A percentile compares a stretch with the other conserved stretches of the same genome.
Conservation (phyloP, 1,284 basidiomycete genomes). For the Erythrobasidium hasegawianum region DNA sequence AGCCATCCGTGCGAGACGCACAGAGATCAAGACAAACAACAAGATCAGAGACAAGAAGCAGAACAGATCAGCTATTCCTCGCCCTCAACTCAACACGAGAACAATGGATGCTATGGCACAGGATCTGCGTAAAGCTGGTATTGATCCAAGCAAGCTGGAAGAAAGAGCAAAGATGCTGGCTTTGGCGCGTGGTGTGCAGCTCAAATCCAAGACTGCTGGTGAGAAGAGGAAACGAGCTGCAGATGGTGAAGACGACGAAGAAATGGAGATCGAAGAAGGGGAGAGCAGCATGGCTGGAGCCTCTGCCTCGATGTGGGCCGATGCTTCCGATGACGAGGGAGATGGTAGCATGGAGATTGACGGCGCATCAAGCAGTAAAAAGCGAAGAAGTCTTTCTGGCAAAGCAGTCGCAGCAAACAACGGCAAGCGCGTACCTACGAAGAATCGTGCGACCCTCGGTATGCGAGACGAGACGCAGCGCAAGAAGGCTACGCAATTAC, state of each 20-base stretch:
- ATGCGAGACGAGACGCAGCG: constrained; percentile 73
- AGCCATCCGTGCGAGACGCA: constrained; percentile 62
- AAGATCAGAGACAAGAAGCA: constrained; percentile 77
- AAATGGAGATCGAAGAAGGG: constrained; percentile 56
- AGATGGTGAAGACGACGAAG: constrained; percentile 60
- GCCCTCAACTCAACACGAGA: constrained; percentile 68
- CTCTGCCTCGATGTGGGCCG: constrained; percentile 22
- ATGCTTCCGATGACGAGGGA: constrained; percentile 59
- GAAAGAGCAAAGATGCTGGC: constrained; percentile 80
- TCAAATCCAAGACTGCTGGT: constrained; percentile 52
- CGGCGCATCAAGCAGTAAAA: constrained; percentile 44
- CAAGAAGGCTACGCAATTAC: constrained; percentile 70
- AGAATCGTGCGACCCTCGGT: constrained; percentile 72
- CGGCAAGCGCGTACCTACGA: constrained; percentile 59
- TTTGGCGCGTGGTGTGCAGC: constrained; percentile 60
- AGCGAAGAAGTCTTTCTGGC: constrained; percentile 61
- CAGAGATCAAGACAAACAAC: constrained; percentile 66
- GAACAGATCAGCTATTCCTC: constrained; percentile 77
- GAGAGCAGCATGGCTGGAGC: constrained; percentile 49
- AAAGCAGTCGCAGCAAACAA: constrained; percentile 43
- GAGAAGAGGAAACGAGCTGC: constrained; percentile 61
- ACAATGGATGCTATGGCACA: constrained; percentile 81
- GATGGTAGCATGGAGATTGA: constrained; percentile 52
- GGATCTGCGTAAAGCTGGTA: constrained; percentile 76
- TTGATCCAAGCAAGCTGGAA: constrained; percentile 82